Percentiles rank a stretch among this genome's conserved stretches.
Evolutionary conservation across 1,284 basidiomycete species (phyloP).

Genomic region (Quambalaria eucalypti): DNA sequence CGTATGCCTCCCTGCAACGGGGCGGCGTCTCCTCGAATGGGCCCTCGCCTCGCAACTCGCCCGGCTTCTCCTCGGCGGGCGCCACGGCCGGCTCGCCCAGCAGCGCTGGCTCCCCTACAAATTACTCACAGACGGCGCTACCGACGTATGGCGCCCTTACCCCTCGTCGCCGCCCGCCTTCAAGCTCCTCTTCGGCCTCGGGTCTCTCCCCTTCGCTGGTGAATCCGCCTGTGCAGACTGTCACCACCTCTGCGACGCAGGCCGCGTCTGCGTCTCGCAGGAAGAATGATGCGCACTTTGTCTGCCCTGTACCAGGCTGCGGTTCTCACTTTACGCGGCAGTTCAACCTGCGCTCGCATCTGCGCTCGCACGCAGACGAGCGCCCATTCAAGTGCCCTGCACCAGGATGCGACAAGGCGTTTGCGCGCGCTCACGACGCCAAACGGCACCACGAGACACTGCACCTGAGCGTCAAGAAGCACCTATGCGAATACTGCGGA

Average conservation of each 20-base stretch:
- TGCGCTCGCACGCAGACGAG: constrained; percentile 92
- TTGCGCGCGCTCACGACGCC: constrained; percentile 1
- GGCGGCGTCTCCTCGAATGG: too few relatives aligned
- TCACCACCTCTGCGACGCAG: constrained; percentile 88
- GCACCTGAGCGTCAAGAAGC: constrained; percentile 2
- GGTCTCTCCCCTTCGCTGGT: not conserved
- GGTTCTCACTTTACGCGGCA: constrained; percentile 57
- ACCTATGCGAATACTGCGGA: not conserved
- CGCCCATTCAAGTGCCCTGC: constrained; percentile 70
- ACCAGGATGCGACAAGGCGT: constrained; percentile 2
- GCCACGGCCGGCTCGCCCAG: not conserved
- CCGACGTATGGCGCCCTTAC: constrained; percentile 12
- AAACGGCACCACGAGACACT: constrained; percentile 3
- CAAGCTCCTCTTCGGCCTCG: constrained; percentile 9
- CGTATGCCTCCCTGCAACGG: too few relatives aligned
- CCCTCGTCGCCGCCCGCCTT: constrained; percentile 10
- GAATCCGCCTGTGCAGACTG: constrained; percentile 42
- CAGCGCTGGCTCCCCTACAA: not conserved
- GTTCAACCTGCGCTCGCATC: constrained; percentile 63
- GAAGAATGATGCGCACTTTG: constrained; percentile 79
- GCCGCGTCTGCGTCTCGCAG: constrained; percentile 78
- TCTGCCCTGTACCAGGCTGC: constrained; percentile 87
- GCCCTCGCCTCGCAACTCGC: not conserved
- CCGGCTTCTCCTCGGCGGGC: not conserved
- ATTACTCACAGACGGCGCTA: constrained; percentile 16